Evolutionary conservation across 2,329 filamentous ascomycete species (phyloP).

Genomic region (Talaromyces islandicus): DNA sequence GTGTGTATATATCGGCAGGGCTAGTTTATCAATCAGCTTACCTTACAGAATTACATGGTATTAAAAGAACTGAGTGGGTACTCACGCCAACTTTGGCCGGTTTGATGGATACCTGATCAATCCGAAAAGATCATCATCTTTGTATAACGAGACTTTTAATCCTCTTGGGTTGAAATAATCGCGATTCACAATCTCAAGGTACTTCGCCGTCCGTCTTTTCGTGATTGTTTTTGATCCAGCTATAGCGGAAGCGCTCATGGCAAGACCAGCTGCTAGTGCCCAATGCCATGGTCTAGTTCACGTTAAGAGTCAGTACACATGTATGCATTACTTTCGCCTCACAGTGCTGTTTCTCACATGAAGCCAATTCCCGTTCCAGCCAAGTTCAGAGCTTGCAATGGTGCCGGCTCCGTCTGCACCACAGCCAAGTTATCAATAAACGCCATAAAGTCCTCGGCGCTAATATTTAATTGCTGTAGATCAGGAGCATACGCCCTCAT

Average conservation of each 20-base stretch:
- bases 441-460: neutral
- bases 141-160: neutral
- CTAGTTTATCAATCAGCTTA: neutral
- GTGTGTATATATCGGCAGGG: neutral
- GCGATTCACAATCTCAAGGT: neutral
- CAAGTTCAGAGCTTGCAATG: neutral
- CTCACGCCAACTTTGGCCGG: neutral
- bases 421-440: conserved; percentile 1
- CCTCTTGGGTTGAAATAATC: conserved; percentile 5
- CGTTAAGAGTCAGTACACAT: neutral
- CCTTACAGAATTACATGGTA: too few relatives aligned
- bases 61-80: neutral
- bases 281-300: conserved; percentile 2
- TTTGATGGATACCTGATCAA: neutral
- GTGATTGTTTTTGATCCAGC: neutral
- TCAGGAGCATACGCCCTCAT: conserved; percentile 1
- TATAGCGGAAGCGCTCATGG: neutral
- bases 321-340: neutral
- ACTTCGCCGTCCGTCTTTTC: neutral
- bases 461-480: neutral
- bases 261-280: conserved; percentile 2
- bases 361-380: conserved; percentile 1
- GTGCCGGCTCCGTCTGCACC: conserved; percentile 1
- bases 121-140: neutral
- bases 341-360: neutral